Evolutionary conservation across 1,284 basidiomycete genomes (phyloP).

Genomic region (Gymnopus androsaceus): DNA sequence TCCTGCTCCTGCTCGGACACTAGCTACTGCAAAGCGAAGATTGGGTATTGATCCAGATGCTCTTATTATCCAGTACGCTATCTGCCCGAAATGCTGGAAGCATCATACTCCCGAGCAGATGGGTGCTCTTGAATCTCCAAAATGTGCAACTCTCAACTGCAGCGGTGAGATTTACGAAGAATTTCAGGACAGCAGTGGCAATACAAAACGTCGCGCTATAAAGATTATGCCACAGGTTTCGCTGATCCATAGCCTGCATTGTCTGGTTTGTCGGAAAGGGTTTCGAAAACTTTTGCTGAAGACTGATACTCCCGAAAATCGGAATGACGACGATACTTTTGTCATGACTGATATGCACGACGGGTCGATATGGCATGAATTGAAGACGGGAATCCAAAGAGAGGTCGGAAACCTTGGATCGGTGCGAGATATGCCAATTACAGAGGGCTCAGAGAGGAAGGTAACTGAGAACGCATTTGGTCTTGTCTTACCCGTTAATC

Average conservation of each 20-base stretch:
- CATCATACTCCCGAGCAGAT: slow-evolving; percentile 22
- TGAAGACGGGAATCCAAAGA: slow-evolving; percentile 11
- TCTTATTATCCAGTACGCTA: slow-evolving; percentile 25
- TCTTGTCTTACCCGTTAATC: slow-evolving; percentile 28
- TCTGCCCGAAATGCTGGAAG: slow-evolving; percentile 30
- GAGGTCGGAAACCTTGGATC: slow-evolving; percentile 19
- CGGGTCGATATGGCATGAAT: slow-evolving; percentile 22
- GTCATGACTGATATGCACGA: slow-evolving; percentile 30
- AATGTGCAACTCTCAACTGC: slow-evolving; percentile 21
- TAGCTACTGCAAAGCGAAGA: slow-evolving; percentile 23
- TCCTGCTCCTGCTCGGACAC: slow-evolving; percentile 23
- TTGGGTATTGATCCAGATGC: slow-evolving; percentile 29
- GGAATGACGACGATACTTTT: slow-evolving; percentile 24
- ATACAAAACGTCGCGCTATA: neutral
- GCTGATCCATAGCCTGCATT: slow-evolving; percentile 7
- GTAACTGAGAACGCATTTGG: slow-evolving; percentile 23
- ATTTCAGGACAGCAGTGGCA: slow-evolving; percentile 5
- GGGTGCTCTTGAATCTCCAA: slow-evolving; percentile 13
- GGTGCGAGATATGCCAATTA: slow-evolving; percentile 18
- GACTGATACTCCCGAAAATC: slow-evolving; percentile 12
- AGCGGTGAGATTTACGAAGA: slow-evolving; percentile 14
- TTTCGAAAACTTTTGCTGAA: slow-evolving; percentile 6
- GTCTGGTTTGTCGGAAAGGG: slow-evolving; percentile 1
- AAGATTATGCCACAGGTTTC: slow-evolving; percentile 15
- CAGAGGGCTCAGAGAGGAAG: slow-evolving; percentile 11